Base-by-base conservation (phyloP, 768 basidiomycete genomes). In the Phaffia tasmanica region DNA sequence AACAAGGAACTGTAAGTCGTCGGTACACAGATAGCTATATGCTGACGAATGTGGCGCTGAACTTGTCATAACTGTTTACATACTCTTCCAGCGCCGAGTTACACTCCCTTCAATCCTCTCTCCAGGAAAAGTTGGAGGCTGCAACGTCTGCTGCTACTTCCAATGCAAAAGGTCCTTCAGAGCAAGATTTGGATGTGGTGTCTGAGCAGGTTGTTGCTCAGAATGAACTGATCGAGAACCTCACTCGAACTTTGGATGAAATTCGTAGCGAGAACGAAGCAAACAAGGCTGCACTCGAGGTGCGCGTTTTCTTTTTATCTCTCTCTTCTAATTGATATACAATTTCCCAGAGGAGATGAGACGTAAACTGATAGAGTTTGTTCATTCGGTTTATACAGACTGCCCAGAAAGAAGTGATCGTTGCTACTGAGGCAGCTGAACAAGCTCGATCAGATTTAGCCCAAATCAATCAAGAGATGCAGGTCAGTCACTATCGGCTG, bases 401-500 rank as follows among this genome's bases (percentile, higher is more conserved):
- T 46, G 63, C 63, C 23, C 23, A 64, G 27, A 19, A 32, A 16
- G 54, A 56, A 29, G 55, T 57, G 0, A 19, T 14, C 23, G 21
- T 48, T 25, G 55, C 63, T n/a, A 48, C 49, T 47, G 63, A 57
- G 35, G 63, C 55, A 32, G 55, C 63, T 18, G 63, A 64, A 56
- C 29, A 6, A 18, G 53, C 63, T 42, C 2, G 46, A 47, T 54
- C 55, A 1, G 32, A 35, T 21, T 48, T 64, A 19, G 46, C 49
- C 32, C 18, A 47, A 15, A 47, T 64, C 42, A n/a, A 53, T 23
- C 35, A 54, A 25, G 63, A 64, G 55, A 64, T 64, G 63, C 54
- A 64, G 54, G 63, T 64, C 5, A 47, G 32, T 56, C 58, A 30
- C 19, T 2, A 15, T 14, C 23, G 14, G 11, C 25, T 48, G 19